Base-by-base conservation (phyloP, 495 filamentous ascomycete genomes). In the Talaromyces wortmannii region DNA sequence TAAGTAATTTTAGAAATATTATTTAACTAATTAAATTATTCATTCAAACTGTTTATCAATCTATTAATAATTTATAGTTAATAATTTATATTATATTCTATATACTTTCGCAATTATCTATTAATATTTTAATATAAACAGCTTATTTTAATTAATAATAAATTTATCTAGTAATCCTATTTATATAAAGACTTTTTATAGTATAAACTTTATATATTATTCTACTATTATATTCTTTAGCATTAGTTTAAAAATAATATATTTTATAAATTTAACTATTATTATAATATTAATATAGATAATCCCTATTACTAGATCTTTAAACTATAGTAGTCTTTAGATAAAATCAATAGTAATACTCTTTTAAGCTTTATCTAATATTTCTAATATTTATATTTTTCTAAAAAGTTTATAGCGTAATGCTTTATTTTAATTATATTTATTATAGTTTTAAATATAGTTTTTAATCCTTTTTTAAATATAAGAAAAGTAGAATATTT, bases 271-370 rank as follows among this genome's bases (percentile, higher is more conserved):
- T 33, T 58, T 32, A 16, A 58, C 40, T 23, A 58, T 55, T 40
- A 58, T 16, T 13, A 58, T 17, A 43, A 48, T 48, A 32, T 48
- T 32, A 29, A 32, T 55, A 42, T 55, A 58, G 5, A 7, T 15
- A 2, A 53, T 2, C 42, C 12, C 11, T 15, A 23, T 40, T 13
- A 57, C 18, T 44, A 45, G 4, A 45, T 54, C 6, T 54, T 54
- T 54, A 3, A 15, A 31, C 29, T 29, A 7, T 45, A 45, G 6
- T 31, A 54, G 2, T 45, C 13, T 11, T 52, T 52, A 12, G 23
- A 64, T 61, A 36, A 68, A 64, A 31, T 68, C 48, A 10, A 64
- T 57, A 0, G 52, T 64, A 15, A 66, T 61, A n/a, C 16, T 56
- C 23, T 56, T 23, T 54, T 44, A 66, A 11, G 36, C 54, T 3